Conservation (phyloP, 768 basidiomycete genomes). For the Phanerodontia chrysosporium region DNA sequence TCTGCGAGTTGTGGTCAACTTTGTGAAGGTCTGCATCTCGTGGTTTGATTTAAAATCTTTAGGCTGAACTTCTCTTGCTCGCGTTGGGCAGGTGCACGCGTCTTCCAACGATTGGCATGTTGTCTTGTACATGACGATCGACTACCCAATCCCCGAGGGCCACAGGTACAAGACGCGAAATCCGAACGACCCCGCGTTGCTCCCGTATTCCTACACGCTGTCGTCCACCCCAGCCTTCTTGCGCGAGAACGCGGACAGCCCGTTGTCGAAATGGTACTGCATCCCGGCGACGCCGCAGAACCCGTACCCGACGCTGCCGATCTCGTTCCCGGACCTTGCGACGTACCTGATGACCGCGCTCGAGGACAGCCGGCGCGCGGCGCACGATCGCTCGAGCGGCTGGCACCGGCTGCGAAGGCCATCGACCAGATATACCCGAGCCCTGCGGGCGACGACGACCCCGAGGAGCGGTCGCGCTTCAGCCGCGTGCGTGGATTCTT, state of each 20-base stretch:
- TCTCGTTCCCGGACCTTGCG: conserved; percentile 71
- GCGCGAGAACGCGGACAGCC: conserved; percentile 58
- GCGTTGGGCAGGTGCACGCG: conserved; percentile 52
- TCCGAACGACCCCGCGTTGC: conserved; percentile 50
- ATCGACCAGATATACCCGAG: conserved; percentile 64
- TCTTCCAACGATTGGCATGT: conserved; percentile 64
- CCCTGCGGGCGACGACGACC: conserved; percentile 33
- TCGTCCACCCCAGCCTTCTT: conserved; percentile 57
- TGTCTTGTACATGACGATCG: conserved; percentile 74
- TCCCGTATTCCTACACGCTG: conserved; percentile 72
- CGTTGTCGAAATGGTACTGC: conserved; percentile 65
- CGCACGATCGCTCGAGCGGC: conserved; percentile 54
- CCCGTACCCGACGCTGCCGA: conserved; percentile 69
- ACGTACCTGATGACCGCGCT: conserved; percentile 70
- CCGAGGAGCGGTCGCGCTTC: conserved; percentile 38
- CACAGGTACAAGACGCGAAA: conserved; percentile 46
- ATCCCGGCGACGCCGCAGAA: conserved; percentile 56
- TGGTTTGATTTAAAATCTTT: not conserved
- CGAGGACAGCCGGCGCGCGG: conserved; percentile 60
- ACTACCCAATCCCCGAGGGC: conserved; percentile 53
- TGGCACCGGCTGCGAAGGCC: conserved; percentile 67
- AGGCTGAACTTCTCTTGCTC: not conserved
- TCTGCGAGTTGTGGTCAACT: conserved; percentile 74
- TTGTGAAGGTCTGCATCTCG: conserved; percentile 55
- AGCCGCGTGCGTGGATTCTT: conserved; percentile 62